Conservation (phyloP, 2,329 filamentous ascomycete genomes). For the Cadophora sp. region DNA sequence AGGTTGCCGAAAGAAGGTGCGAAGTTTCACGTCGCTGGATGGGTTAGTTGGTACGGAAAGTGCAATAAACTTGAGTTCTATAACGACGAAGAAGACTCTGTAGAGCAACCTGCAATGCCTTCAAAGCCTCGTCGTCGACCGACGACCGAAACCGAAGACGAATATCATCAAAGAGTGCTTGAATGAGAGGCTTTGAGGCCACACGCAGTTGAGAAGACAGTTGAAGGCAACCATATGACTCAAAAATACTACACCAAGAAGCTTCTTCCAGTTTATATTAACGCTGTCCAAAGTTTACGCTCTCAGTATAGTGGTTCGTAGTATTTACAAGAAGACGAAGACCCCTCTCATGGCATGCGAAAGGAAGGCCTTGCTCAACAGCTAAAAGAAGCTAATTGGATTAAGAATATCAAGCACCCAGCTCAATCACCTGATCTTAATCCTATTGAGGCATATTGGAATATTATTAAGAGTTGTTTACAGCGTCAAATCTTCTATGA, state of each 20-base stretch:
- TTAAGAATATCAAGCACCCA: slow-evolving; percentile 18
- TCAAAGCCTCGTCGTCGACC: slow-evolving; percentile 24
- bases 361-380: slow-evolving; percentile 24
- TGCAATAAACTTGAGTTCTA: slow-evolving; percentile 1
- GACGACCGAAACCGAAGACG: slow-evolving; percentile 13
- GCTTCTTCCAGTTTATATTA: slow-evolving; percentile 26
- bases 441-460: slow-evolving; percentile 26
- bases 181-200: slow-evolving; percentile 28
- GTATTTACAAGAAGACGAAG: slow-evolving; percentile 27
- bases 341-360: slow-evolving; percentile 27
- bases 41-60: slow-evolving; percentile 28
- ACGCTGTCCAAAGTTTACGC: slow-evolving; percentile 7
- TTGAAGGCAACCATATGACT: slow-evolving; percentile 26
- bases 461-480: slow-evolving; percentile 30
- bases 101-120: slow-evolving; percentile 12
- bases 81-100: slow-evolving; percentile 17
- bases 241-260: slow-evolving; percentile 30
- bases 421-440: slow-evolving; percentile 28
- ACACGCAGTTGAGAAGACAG: slow-evolving; percentile 20
- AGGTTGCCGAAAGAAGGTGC: slow-evolving; percentile 17
- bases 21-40: slow-evolving; percentile 26
- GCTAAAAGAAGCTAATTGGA: slow-evolving; percentile 21
- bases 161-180: slow-evolving; percentile 20
- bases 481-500: slow-evolving; percentile 24
- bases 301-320: slow-evolving; percentile 22